Percentiles rank a stretch among this genome's conserved stretches.
Conservation (phyloP, 257 asterid species). For the Coffea eugenioides region DNA sequence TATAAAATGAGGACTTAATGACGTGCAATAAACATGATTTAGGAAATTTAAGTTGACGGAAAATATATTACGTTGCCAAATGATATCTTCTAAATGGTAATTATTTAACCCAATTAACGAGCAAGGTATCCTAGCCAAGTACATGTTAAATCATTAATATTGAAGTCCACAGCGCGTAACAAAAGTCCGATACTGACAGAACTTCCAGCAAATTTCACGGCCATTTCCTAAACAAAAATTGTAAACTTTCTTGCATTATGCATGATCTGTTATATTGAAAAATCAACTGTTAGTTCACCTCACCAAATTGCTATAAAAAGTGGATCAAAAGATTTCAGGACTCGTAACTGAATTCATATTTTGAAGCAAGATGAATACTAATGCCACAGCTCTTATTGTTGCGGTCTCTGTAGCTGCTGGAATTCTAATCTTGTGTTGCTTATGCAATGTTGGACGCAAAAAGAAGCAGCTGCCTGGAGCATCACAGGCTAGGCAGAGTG, state of each 20-base stretch:
- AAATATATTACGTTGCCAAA: too few relatives aligned
- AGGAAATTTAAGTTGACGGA: too few relatives aligned
- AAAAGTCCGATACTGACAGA: too few relatives aligned
- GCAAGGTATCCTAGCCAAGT: too few relatives aligned
- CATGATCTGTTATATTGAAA: too few relatives aligned
- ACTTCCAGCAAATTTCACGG: background rate
- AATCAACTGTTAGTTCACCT: background rate
- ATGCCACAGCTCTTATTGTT: background rate
- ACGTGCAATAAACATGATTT: too few relatives aligned
- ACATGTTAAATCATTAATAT: too few relatives aligned
- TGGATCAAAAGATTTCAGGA: background rate
- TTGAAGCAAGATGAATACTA: constrained; percentile 1
- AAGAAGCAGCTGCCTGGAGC: background rate
- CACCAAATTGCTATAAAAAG: background rate
- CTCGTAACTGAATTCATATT: background rate
- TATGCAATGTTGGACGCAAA: background rate
- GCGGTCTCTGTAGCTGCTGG: constrained; percentile 5
- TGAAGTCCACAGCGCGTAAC: background rate
- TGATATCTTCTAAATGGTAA: too few relatives aligned
- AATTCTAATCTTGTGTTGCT: background rate
- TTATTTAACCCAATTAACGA: too few relatives aligned
- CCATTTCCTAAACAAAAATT: background rate
- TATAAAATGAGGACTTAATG: too few relatives aligned
- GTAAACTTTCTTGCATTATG: background rate
- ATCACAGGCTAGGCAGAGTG: background rate